phyloP scores from a whole-genome alignment of 2,329 filamentous ascomycete species.

The Ceratocystis colombiana region DNA sequence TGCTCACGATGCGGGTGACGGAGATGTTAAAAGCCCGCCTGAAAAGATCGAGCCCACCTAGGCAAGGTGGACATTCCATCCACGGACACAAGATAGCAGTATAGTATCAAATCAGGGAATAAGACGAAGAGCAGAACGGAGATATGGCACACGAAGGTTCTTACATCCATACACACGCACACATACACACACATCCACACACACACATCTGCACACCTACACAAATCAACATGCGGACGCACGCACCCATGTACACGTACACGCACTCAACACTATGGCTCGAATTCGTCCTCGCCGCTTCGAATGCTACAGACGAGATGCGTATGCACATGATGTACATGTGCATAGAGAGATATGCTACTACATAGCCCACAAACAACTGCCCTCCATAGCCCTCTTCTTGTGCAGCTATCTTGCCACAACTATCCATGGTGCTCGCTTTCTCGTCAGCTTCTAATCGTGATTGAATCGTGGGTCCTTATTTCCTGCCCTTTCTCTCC shows the following conservation, averaged over 20 bases:
- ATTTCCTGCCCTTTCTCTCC: neutral
- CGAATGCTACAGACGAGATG: no score
- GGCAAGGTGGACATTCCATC: no score
- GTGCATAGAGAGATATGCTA: neutral
- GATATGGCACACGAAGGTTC: neutral
- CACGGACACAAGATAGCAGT: no score
- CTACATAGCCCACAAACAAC: neutral
- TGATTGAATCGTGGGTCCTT: neutral
- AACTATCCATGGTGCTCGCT: neutral
- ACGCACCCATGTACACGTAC: neutral
- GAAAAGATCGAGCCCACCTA: neutral
- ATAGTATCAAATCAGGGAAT: neutral
- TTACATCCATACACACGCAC: neutral
- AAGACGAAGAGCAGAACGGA: neutral
- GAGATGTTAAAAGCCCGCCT: conserved; percentile 4
- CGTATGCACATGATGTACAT: neutral
- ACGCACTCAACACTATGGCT: neutral
- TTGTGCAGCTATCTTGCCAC: neutral
- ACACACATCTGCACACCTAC: neutral
- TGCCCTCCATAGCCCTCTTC: neutral
- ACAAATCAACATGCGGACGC: neutral
- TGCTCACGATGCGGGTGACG: neutral
- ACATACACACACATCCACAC: neutral
- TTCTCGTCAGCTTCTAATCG: neutral
- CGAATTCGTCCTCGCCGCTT: no score